Percentiles rank a stretch among this genome's conserved stretches.
Evolutionary conservation across 2,329 filamentous ascomycete genomes (phyloP).

Genomic region (Neofusicoccum sp.): DNA sequence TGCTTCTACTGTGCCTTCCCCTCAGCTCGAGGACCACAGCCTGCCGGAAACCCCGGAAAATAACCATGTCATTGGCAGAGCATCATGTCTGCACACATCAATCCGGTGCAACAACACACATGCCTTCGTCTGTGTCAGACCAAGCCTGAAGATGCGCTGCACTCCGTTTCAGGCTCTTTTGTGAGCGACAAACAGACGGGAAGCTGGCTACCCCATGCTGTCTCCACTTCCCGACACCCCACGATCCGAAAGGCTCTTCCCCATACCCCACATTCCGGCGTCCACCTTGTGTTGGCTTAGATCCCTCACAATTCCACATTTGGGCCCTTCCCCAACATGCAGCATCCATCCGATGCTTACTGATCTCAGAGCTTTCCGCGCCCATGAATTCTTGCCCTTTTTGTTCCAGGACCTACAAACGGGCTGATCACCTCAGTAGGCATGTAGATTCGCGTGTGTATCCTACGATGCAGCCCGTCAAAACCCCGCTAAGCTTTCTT

Average conservation of each 20-base stretch:
- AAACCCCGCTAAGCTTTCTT: not conserved
- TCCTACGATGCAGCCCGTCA: too few species aligned
- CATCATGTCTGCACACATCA: too few species aligned
- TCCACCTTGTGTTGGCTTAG: not conserved
- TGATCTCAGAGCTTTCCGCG: not conserved
- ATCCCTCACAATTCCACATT: constrained; percentile 4
- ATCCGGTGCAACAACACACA: too few species aligned
- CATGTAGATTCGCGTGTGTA: constrained; percentile 30
- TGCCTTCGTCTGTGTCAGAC: too few species aligned
- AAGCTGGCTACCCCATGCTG: not conserved
- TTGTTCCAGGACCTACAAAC: constrained; percentile 29
- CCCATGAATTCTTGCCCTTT: constrained; percentile 25
- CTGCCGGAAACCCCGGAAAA: too few species aligned
- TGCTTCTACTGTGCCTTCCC: too few species aligned
- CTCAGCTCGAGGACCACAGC: too few species aligned
- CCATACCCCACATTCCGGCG: constrained; percentile 10
- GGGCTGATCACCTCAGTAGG: constrained; percentile 31
- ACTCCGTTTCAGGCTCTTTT: too few species aligned
- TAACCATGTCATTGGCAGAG: too few species aligned
- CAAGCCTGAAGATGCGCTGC: too few species aligned
- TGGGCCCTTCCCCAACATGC: not conserved
- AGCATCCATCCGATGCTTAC: not conserved
- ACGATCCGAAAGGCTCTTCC: not conserved
- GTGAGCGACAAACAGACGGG: too few species aligned
- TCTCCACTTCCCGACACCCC: not conserved